A percentile compares a stretch with the other conserved stretches of the same genome.
Evolutionary conservation across 495 filamentous ascomycete species (phyloP).

Genomic region (Cercophora sp.): DNA sequence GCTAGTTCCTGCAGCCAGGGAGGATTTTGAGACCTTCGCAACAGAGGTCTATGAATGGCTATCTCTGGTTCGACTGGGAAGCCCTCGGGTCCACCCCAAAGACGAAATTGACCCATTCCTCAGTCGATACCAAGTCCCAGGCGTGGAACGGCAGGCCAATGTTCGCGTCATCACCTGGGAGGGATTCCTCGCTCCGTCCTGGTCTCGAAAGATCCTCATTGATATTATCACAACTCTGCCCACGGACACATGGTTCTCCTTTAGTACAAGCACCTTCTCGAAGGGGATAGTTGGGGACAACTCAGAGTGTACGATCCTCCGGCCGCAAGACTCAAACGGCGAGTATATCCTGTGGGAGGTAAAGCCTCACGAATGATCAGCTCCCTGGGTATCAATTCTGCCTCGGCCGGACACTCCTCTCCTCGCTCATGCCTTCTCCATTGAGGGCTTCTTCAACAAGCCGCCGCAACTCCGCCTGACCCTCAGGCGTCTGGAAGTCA

Average conservation of each 20-base stretch:
- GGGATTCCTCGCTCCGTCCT: slow-evolving; percentile 47
- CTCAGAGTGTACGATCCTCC: slow-evolving; percentile 45
- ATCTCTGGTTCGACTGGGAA: slow-evolving; percentile 64
- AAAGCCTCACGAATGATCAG: slow-evolving; percentile 37
- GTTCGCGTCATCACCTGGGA: slow-evolving; percentile 52
- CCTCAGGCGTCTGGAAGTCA: slow-evolving; percentile 67
- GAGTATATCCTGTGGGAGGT: slow-evolving; percentile 56
- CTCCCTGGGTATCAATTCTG: slow-evolving; percentile 41
- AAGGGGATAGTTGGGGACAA: slow-evolving; percentile 38
- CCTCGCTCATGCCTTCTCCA: slow-evolving; percentile 48
- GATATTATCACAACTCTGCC: slow-evolving; percentile 38
- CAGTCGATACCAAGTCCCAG: slow-evolving; percentile 70
- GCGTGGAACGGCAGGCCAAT: slow-evolving; percentile 28
- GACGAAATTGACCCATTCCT: slow-evolving; percentile 79
- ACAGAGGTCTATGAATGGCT: slow-evolving; percentile 80
- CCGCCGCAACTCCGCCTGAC: slow-evolving; percentile 63
- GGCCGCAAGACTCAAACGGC: slow-evolving; percentile 37
- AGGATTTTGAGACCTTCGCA: slow-evolving; percentile 56
- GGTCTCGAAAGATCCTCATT: slow-evolving; percentile 40
- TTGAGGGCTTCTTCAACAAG: slow-evolving; percentile 67
- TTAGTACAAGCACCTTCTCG: slow-evolving; percentile 43
- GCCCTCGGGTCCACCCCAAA: slow-evolving; percentile 61
- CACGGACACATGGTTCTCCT: slow-evolving; percentile 46
- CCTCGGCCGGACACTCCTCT: slow-evolving; percentile 60
- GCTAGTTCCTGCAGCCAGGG: slow-evolving; percentile 28